phyloP scores from a whole-genome alignment of 805 yeast genomes.

The Vanderwaltozyma tropicalis region DNA sequence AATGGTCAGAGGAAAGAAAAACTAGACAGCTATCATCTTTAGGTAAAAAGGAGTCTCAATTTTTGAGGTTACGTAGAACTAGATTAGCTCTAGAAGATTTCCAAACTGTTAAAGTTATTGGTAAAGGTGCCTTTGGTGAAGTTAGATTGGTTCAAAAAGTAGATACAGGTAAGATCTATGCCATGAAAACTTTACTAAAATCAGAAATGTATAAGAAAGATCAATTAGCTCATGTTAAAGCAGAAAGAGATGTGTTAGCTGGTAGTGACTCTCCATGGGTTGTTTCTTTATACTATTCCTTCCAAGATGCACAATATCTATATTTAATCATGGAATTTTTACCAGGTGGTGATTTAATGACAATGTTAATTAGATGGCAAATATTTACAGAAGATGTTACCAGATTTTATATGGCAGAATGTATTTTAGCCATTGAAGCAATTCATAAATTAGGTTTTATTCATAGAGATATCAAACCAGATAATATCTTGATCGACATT shows the following conservation, averaged over 20 bases:
- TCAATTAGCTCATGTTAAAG: conserved; percentile 89
- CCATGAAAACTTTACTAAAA: conserved; percentile 86
- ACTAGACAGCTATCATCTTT: conserved; percentile 70
- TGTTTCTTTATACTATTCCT: conserved; percentile 68
- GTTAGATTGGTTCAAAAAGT: conserved; percentile 87
- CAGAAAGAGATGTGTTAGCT: conserved; percentile 91
- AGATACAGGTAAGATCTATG: conserved; percentile 84
- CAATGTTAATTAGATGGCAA: conserved; percentile 92
- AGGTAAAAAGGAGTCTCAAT: conserved; percentile 84
- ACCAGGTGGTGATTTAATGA: conserved; percentile 86
- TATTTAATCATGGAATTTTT: conserved; percentile 91
- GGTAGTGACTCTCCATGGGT: conserved; percentile 87
- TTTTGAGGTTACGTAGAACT: conserved; percentile 74
- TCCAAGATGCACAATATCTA: conserved; percentile 67
- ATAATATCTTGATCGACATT: conserved; percentile 81
- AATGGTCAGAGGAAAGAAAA: conserved; percentile 75
- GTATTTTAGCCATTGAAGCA: conserved; percentile 90
- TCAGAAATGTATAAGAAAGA: conserved; percentile 92
- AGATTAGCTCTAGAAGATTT: conserved; percentile 75
- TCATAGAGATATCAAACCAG: conserved; percentile 96
- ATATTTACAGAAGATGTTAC: conserved; percentile 88
- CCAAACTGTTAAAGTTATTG: conserved; percentile 77
- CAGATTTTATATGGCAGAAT: conserved; percentile 90
- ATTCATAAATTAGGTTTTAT: conserved; percentile 88
- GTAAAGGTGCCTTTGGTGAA: conserved; percentile 98